Evolutionary conservation across 179 eudicot species (phyloP).

Genomic region (Gypsophila paniculata): DNA sequence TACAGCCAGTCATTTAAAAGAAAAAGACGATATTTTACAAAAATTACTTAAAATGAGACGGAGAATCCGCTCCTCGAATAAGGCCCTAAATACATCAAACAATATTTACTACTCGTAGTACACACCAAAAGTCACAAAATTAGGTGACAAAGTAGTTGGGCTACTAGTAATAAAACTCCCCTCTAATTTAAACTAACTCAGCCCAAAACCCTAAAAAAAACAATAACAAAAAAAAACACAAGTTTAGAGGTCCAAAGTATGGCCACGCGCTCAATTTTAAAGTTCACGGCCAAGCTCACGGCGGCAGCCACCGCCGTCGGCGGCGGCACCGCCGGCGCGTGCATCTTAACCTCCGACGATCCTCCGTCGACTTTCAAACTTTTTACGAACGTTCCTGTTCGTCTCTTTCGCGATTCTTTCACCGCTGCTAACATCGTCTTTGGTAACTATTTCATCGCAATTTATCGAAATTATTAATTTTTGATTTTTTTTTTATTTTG

Average conservation of each 20-base stretch:
- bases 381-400: constrained; percentile 66
- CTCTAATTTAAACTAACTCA: too few species aligned
- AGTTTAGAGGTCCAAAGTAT: constrained; percentile 34
- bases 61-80: too few species aligned
- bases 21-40: too few species aligned
- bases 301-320: constrained; percentile 46
- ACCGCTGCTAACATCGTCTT: constrained; percentile 78
- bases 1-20: too few species aligned
- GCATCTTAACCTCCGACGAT: constrained; percentile 62
- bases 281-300: constrained; percentile 47
- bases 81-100: too few species aligned
- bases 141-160: not conserved
- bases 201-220: not conserved
- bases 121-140: too few species aligned
- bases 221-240: too few species aligned
- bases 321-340: constrained; percentile 63
- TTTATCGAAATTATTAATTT: not conserved
- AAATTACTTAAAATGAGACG: too few species aligned
- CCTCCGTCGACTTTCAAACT: constrained; percentile 67
- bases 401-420: constrained; percentile 59
- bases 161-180: not conserved
- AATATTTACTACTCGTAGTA: too few species aligned
- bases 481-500: too few species aligned
- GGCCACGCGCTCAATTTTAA: constrained; percentile 64
- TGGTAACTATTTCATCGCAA: constrained; percentile 34